Percentiles rank a stretch among this genome's conserved stretches.
Evolutionary conservation across 2,329 filamentous ascomycete species (phyloP).

Genomic region (Xylariaceae sp.): DNA sequence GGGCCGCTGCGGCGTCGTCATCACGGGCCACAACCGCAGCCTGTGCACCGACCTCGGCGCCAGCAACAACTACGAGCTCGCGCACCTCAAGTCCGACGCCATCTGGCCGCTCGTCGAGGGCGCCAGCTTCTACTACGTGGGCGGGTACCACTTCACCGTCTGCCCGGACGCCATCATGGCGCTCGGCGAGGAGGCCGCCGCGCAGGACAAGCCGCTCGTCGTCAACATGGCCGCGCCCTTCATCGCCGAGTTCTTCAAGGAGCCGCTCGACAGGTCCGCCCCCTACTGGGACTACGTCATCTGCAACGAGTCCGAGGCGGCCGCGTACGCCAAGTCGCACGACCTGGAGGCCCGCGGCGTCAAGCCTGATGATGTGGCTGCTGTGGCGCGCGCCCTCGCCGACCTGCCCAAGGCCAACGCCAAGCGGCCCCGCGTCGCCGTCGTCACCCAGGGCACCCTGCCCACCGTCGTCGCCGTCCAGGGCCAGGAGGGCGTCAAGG

Average conservation of each 20-base stretch:
- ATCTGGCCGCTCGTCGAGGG: constrained; percentile 90
- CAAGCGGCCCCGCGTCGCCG: constrained; percentile 73
- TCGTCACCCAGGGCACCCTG: constrained; percentile 91
- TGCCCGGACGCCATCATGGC: constrained; percentile 85
- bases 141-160: constrained; percentile 96
- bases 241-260: constrained; percentile 97
- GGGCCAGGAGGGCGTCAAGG: constrained; percentile 61
- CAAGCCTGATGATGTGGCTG: constrained; percentile 58
- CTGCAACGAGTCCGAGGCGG: constrained; percentile 93
- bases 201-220: constrained; percentile 83
- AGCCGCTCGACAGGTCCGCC: constrained; percentile 74
- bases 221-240: constrained; percentile 93
- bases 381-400: constrained; percentile 80
- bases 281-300: constrained; percentile 95
- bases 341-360: constrained; percentile 13
- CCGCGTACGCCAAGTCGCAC: constrained; percentile 73
- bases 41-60: constrained; percentile 93
- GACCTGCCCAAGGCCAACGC: constrained; percentile 87
- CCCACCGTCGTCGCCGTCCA: constrained; percentile 80
- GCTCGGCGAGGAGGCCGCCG: constrained; percentile 81
- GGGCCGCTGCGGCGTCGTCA: constrained; percentile 90
- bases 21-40: constrained; percentile 91
- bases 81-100: constrained; percentile 83
- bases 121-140: constrained; percentile 84
- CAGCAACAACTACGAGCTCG: constrained; percentile 93